Base-by-base conservation (phyloP, 352 stramenopile genomes). In the Phytophthora gonapodyides region DNA sequence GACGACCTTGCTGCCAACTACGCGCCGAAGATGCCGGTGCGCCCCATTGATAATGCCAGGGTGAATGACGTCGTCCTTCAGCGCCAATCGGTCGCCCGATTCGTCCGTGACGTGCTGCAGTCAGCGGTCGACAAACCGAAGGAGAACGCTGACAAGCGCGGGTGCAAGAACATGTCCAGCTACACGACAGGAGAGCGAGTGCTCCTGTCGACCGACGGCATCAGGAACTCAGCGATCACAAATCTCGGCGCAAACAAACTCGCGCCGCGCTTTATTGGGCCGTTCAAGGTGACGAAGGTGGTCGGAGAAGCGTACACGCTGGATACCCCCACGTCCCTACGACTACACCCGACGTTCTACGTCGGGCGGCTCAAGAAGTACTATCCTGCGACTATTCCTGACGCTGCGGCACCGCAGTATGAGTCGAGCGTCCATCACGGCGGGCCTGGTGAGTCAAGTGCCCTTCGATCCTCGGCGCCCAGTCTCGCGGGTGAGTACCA, bases 281-380 rank as follows among this genome's bases (percentile, higher is more conserved):
- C 41, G 0, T 55, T 61, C 27, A 56, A 9, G 35, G 41, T 67
- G 3, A 24, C 13, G 2, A 54, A 55, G 13, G 21, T 46, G 4
- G 16, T 46, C n/a, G 34, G 43, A 2, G 54, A 61, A 12, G 54
- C 43, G 2, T 61, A 61, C 42, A 54, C 42, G 10, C n/a, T 69
- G 0, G 61, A 60, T 24, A 61, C 64, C 6, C 54, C 46, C 12
- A 34, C 45, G 7, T 38, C 27, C 1, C 59, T 69, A 33, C 46
- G 30, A 1, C 46, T 69, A 11, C 50, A 75, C 58, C 67, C 67
- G 45, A 75, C 56, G 42, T 70, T 76, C 55, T 73, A 76, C 49
- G 53, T 76, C 54, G 62, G 63, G 15, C 57, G 57, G 3, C 48
- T 67, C 21, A 68, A 65, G 16, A 19, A 33, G 1, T 73, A 76